A percentile compares a stretch with the other conserved stretches of the same genome.
Evolutionary conservation across 1,139 yeast species (phyloP).

Genomic region (Yamadazyma triangularis): DNA sequence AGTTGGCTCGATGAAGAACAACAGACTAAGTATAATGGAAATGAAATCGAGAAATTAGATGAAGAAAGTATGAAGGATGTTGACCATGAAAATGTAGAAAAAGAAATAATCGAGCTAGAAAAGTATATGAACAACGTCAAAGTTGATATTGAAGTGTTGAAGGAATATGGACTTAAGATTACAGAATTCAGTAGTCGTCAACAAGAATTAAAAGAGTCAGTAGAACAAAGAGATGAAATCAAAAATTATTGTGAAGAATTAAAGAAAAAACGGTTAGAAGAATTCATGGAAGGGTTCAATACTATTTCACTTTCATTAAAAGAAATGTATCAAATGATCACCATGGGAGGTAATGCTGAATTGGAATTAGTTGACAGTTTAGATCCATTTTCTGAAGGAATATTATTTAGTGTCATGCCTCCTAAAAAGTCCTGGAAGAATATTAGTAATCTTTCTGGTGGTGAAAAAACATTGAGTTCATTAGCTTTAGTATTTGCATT

Average conservation of each 20-base stretch:
- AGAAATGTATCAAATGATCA: constrained; percentile 97
- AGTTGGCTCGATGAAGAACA: constrained; percentile 46
- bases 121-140: constrained; percentile 52
- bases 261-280: constrained; percentile 71
- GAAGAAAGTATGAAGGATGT: constrained; percentile 48
- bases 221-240: constrained; percentile 60
- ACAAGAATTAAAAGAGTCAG: constrained; percentile 63
- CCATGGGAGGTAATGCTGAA: constrained; percentile 99
- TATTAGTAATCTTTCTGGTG: constrained; percentile 92
- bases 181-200: constrained; percentile 62
- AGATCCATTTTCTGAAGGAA: constrained; percentile 98
- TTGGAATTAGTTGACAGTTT: constrained; percentile 90
- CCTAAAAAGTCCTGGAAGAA: constrained; percentile 98
- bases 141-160: constrained; percentile 70
- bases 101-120: constrained; percentile 54
- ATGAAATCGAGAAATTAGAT: constrained; percentile 36
- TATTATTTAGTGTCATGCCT: constrained; percentile 96
- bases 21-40: constrained; percentile 28
- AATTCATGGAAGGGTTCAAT: constrained; percentile 91
- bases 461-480: constrained; percentile 94
- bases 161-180: constrained; percentile 69
- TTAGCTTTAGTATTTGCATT: constrained; percentile 94
- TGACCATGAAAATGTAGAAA: constrained; percentile 47
- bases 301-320: constrained; percentile 83
- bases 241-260: constrained; percentile 64